Evolutionary conservation across 2,329 filamentous ascomycete genomes (phyloP), one percentile per base, ranked within the genome.

Genomic region (Talaromyces sp.): DNA sequence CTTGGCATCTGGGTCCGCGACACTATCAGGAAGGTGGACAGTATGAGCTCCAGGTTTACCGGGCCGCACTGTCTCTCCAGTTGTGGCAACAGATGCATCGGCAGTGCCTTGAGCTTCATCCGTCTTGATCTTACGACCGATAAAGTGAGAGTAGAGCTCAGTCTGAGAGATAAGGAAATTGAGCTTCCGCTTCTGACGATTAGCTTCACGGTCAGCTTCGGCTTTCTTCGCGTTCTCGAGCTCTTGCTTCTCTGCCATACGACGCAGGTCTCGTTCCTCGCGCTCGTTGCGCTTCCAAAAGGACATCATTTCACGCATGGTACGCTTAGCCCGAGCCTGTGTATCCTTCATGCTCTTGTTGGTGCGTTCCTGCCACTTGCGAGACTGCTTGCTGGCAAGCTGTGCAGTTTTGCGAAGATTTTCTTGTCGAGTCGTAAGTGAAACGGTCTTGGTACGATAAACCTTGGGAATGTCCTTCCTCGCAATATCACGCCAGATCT

Each of bases 211-310:
- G 69, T 97, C 94, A 5, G 94, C 94, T 80, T 99, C 94, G 62
- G 93, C 92, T 77, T 93, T 95, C 77, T 94, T 92, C 19, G 94
- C 94, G 70, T 94, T 95, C 74, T 99, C 94, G 54, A 99, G 85
- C 78, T 97, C 94, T 74, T 96, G 92, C 74, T 89, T 91, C 80
- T 99, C 94, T 5, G 94, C 94, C 57, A 92, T 88, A 79, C 96
- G 95, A 67, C 94, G 88, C 65, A 95, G 81, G 74, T 99, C 94
- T 62, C 94, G 90, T 74, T 99, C 94, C 73, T 99, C 94, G 57
- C 93, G 89, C 75, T 99, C 94, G 74, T 99, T 99, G 60, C 93
- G 89, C 78, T 97, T 97, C 94, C 94, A 99, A 83, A 97, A 99
- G 61, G 90, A 87, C 85, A 97, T 94, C 94, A 99, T 99, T 77